These are phyloP conservation scores for Aethionema arabicum DNA, from an alignment of 345 rosid genomes.

Conservation along the genomic window DNA sequence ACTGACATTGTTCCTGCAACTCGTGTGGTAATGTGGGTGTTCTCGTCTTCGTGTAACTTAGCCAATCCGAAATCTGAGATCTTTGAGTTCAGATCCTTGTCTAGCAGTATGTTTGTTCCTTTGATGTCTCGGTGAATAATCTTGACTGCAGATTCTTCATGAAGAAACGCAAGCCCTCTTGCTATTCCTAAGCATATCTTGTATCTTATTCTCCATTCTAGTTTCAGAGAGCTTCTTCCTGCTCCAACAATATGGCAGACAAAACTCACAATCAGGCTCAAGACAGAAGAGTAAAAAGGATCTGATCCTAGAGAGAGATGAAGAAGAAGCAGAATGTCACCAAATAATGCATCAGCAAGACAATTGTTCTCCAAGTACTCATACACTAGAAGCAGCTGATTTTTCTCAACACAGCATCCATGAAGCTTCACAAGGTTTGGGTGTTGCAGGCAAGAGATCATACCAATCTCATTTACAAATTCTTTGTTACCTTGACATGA, in stretches of 20 bases:
- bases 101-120: slow-evolving; percentile 56
- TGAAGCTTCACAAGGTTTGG: slow-evolving; percentile 44
- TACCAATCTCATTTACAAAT: slow-evolving; percentile 45
- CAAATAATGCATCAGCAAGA: slow-evolving; percentile 37
- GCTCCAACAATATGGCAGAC: no score
- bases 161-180: slow-evolving; percentile 60
- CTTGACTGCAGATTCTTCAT: slow-evolving; percentile 52
- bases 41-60: slow-evolving; percentile 47
- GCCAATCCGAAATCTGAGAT: slow-evolving; percentile 74
- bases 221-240: slow-evolving; percentile 17
- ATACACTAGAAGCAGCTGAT: slow-evolving; percentile 41
- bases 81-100: slow-evolving; percentile 50
- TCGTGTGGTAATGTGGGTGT: slow-evolving; percentile 56
- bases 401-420: slow-evolving; percentile 43
- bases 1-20: slow-evolving; percentile 69
- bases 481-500: slow-evolving; percentile 47
- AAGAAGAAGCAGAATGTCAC: slow-evolving; percentile 7
- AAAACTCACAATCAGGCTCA: no score
- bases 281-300: background rate
- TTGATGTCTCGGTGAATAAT: slow-evolving; percentile 72
- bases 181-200: slow-evolving; percentile 59
- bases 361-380: slow-evolving; percentile 49
- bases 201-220: slow-evolving; percentile 51
- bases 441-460: slow-evolving; percentile 44
- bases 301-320: slow-evolving; percentile 1